phyloP scores from a whole-genome alignment of 352 stramenopile genomes.

The Phytophthora sp. region DNA sequence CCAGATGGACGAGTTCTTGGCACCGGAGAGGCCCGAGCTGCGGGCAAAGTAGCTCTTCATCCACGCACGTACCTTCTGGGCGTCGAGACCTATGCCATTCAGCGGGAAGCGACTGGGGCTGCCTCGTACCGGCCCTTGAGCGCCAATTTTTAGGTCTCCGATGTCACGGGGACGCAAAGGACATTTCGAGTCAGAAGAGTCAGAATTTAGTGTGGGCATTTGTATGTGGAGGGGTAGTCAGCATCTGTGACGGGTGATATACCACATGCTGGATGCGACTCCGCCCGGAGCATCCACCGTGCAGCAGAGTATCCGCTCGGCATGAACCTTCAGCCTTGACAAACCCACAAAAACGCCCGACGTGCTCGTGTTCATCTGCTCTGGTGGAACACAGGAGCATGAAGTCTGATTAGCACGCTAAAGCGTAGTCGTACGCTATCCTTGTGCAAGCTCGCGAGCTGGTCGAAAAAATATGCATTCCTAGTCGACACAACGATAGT shows the following conservation, averaged over 20 bases:
- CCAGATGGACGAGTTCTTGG: constrained; percentile 31
- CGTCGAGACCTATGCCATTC: constrained; percentile 21
- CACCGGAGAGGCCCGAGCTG: neutral
- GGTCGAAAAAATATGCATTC: constrained; percentile 4
- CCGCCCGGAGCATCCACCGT: constrained; percentile 1
- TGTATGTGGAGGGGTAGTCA: constrained; percentile 7
- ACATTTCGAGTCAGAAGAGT: constrained; percentile 11
- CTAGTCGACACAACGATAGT: neutral
- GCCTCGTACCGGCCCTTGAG: constrained; percentile 14
- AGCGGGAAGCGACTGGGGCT: too few relatives aligned
- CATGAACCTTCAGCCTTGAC: neutral
- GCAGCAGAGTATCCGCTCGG: constrained; percentile 17
- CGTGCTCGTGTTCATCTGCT: neutral
- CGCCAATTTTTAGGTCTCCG: constrained; percentile 4
- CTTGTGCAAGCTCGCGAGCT: neutral
- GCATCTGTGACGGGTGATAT: constrained; percentile 34
- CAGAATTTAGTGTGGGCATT: constrained; percentile 22
- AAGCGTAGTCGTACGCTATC: neutral
- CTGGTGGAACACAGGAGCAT: neutral
- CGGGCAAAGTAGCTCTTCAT: constrained; percentile 25
- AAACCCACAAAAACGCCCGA: too few relatives aligned
- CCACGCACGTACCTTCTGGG: constrained; percentile 16
- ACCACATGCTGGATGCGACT: constrained; percentile 12
- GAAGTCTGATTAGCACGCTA: neutral
- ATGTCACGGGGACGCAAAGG: too few relatives aligned